Conservation (phyloP, 352 stramenopile genomes). For the Elongisporangium prolatum region DNA sequence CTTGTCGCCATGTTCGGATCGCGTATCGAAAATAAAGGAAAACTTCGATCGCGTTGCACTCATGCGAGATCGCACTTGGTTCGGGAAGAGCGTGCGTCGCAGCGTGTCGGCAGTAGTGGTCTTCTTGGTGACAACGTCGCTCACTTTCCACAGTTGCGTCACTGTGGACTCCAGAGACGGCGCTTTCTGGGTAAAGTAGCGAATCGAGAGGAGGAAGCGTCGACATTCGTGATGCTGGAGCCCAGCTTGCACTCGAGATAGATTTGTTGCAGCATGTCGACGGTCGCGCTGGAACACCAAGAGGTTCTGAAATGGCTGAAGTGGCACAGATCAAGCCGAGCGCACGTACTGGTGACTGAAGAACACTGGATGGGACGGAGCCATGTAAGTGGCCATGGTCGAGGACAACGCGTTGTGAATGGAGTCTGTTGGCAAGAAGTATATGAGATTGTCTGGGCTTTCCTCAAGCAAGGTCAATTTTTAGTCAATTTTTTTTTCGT, state of each 20-base stretch:
- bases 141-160: slow-evolving; percentile 23
- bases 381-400: slow-evolving; percentile 29
- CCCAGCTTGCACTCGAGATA: slow-evolving; percentile 42
- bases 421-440: too few relatives aligned
- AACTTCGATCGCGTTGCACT: too few relatives aligned
- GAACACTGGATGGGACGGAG: slow-evolving; percentile 38
- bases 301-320: background rate
- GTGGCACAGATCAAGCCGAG: too few relatives aligned
- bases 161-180: slow-evolving; percentile 18
- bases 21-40: too few relatives aligned
- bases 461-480: too few relatives aligned
- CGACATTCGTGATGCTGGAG: slow-evolving; percentile 18
- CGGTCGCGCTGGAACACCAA: slow-evolving; percentile 23
- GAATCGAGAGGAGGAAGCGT: slow-evolving; percentile 23
- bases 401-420: slow-evolving; percentile 35
- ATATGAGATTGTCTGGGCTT: too few relatives aligned
- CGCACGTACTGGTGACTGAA: slow-evolving; percentile 42
- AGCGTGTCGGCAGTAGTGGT: too few relatives aligned
- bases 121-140: slow-evolving; percentile 7
- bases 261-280: slow-evolving; percentile 31
- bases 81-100: too few relatives aligned
- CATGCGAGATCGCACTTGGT: too few relatives aligned
- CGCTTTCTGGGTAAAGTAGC: slow-evolving; percentile 20
- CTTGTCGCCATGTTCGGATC: too few relatives aligned
- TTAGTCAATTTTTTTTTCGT: too few relatives aligned